Evolutionary conservation across 202 grass and related monocot genomes (phyloP).

Genomic region (Setaria viridis): DNA sequence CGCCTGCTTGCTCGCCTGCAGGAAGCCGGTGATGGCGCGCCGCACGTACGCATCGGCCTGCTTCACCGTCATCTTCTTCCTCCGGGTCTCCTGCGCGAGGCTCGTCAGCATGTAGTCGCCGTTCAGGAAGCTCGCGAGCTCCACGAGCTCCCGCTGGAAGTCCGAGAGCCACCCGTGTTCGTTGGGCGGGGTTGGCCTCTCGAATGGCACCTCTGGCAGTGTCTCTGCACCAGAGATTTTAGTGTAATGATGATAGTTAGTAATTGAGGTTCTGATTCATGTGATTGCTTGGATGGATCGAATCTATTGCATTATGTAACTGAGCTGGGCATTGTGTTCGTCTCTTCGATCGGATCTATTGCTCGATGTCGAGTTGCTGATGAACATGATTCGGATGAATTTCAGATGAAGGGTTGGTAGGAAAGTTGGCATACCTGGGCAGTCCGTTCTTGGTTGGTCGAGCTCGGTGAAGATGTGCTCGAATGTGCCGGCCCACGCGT

Average conservation of each 20-base stretch:
- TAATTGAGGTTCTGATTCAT: background rate
- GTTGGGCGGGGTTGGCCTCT: constrained; percentile 55
- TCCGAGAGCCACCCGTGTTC: constrained; percentile 78
- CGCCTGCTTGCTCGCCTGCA: constrained; percentile 77
- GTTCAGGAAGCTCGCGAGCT: constrained; percentile 75
- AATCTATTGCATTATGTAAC: background rate
- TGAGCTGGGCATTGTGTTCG: background rate
- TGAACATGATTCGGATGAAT: background rate
- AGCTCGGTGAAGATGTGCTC: constrained; percentile 68
- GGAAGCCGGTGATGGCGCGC: constrained; percentile 66
- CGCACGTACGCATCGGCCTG: constrained; percentile 74
- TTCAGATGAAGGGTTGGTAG: background rate
- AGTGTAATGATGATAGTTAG: background rate
- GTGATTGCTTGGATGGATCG: background rate
- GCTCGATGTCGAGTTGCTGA: background rate
- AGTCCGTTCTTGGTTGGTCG: constrained; percentile 75
- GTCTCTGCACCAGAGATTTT: constrained; percentile 45
- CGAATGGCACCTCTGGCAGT: constrained; percentile 62
- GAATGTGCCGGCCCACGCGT: constrained; percentile 94
- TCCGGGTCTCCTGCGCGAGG: constrained; percentile 49
- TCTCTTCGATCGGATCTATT: background rate
- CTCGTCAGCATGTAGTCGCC: constrained; percentile 88
- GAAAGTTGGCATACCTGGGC: constrained; percentile 51
- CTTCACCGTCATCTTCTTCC: constrained; percentile 76
- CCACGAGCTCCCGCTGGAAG: constrained; percentile 79